These are phyloP conservation scores for Onygena corvina DNA, from an alignment of 2,329 filamentous ascomycete species.

Conservation along the genomic window DNA sequence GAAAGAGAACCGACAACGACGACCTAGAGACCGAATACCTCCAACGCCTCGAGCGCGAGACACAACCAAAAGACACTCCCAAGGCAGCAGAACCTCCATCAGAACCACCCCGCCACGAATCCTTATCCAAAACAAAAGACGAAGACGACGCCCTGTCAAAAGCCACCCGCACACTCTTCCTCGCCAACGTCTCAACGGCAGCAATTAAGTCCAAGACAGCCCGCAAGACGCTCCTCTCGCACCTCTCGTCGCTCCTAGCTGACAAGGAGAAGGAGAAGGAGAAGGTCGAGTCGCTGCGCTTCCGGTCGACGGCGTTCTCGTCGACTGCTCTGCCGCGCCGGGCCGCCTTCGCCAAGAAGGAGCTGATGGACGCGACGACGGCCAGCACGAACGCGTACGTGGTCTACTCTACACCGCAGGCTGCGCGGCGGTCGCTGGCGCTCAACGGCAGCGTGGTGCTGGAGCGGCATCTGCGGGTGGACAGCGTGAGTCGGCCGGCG, in stretches of 20 bases:
- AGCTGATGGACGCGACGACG: conserved; percentile 81
- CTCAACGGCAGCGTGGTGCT: conserved; percentile 79
- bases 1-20: conserved; percentile 43
- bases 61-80: conserved; percentile 24
- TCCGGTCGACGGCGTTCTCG: conserved; percentile 82
- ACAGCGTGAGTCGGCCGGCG: conserved; percentile 78
- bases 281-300: conserved; percentile 81
- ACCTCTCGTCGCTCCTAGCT: conserved; percentile 73
- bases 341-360: conserved; percentile 83
- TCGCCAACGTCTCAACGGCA: conserved; percentile 76
- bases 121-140: conserved; percentile 21
- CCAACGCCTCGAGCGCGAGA: conserved; percentile 29
- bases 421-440: conserved; percentile 61
- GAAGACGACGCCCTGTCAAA: conserved; percentile 58
- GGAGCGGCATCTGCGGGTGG: conserved; percentile 77
- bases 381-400: conserved; percentile 90
- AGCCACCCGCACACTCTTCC: conserved; percentile 77
- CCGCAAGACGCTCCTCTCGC: conserved; percentile 63
- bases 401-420: conserved; percentile 65
- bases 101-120: conserved; percentile 34
- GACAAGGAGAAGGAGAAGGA: too few relatives aligned
- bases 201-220: conserved; percentile 72
- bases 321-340: conserved; percentile 67
- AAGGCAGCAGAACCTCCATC: too few relatives aligned
- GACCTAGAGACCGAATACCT: conserved; percentile 36